phyloP scores from a whole-genome alignment of 2,329 filamentous ascomycete species.

The Neopestalotiopsis sp. region DNA sequence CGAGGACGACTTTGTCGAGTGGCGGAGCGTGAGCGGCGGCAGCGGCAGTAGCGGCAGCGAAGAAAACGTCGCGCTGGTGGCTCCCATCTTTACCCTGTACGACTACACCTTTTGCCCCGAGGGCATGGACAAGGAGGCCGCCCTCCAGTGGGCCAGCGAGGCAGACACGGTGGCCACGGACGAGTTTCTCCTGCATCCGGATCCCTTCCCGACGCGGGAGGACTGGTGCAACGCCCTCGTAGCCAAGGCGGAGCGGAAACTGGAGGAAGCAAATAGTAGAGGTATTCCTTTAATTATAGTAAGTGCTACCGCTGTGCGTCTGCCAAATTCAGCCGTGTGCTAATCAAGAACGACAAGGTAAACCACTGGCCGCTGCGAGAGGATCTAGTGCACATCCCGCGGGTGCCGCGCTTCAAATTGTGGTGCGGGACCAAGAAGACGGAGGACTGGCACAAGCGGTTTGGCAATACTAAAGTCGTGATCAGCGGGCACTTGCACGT shows the following conservation, averaged over 20 bases:
- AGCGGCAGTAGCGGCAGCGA: constrained; percentile 39
- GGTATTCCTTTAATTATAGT: constrained; percentile 37
- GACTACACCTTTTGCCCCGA: constrained; percentile 63
- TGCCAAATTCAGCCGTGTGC: not conserved
- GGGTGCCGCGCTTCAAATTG: constrained; percentile 42
- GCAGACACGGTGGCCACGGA: constrained; percentile 42
- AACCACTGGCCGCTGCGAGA: constrained; percentile 46
- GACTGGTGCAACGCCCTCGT: constrained; percentile 41
- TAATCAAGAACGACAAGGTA: not conserved
- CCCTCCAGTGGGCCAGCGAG: constrained; percentile 44
- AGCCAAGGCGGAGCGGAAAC: constrained; percentile 31
- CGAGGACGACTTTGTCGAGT: constrained; percentile 59
- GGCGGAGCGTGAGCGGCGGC: constrained; percentile 47
- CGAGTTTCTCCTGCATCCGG: constrained; percentile 43
- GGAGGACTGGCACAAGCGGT: constrained; percentile 41
- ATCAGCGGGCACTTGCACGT: constrained; percentile 44
- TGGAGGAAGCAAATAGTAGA: constrained; percentile 30
- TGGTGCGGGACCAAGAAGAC: constrained; percentile 45
- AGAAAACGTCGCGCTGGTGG: constrained; percentile 49
- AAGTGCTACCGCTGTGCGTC: not conserved
- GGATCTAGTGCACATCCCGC: constrained; percentile 40
- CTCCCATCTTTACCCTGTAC: constrained; percentile 64
- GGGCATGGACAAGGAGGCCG: constrained; percentile 52
- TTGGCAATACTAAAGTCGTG: constrained; percentile 40
- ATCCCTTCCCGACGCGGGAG: constrained; percentile 39